phyloP scores from a whole-genome alignment of 78 protist genomes.

The Speleostelium caveatum region DNA sequence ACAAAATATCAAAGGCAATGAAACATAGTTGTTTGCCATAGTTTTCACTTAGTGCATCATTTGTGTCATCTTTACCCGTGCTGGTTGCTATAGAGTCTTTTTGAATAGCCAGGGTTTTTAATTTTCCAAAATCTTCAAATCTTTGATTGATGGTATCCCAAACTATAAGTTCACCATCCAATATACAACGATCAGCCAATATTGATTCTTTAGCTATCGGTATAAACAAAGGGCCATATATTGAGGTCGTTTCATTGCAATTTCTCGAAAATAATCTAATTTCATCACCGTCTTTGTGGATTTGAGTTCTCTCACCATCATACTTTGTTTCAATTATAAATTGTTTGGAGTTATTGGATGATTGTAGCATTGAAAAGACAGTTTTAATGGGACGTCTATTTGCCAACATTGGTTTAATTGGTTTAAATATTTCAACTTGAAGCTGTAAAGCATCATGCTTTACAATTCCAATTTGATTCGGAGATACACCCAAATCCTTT shows the following conservation, averaged over 20 bases:
- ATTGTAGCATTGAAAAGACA: constrained; percentile 28
- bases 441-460: not conserved
- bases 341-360: not conserved
- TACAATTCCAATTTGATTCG: not conserved
- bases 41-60: constrained; percentile 33
- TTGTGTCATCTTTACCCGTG: constrained; percentile 10
- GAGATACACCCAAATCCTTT: not conserved
- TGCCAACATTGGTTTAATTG: constrained; percentile 95
- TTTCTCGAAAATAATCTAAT: constrained; percentile 70
- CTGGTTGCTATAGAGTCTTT: constrained; percentile 8
- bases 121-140: constrained; percentile 89
- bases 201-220: constrained; percentile 64
- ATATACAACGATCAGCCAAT: constrained; percentile 67
- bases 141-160: constrained; percentile 74
- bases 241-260: constrained; percentile 76
- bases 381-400: constrained; percentile 40
- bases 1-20: constrained; percentile 89
- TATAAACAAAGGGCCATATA: constrained; percentile 56
- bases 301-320: constrained; percentile 93
- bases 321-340: constrained; percentile 85
- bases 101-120: constrained; percentile 68
- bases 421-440: constrained; percentile 57
- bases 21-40: constrained; percentile 80
- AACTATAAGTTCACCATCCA: constrained; percentile 93
- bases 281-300: constrained; percentile 76